Base-by-base conservation (phyloP, 2,329 filamentous ascomycete genomes). In the Aspergillus tanneri region DNA sequence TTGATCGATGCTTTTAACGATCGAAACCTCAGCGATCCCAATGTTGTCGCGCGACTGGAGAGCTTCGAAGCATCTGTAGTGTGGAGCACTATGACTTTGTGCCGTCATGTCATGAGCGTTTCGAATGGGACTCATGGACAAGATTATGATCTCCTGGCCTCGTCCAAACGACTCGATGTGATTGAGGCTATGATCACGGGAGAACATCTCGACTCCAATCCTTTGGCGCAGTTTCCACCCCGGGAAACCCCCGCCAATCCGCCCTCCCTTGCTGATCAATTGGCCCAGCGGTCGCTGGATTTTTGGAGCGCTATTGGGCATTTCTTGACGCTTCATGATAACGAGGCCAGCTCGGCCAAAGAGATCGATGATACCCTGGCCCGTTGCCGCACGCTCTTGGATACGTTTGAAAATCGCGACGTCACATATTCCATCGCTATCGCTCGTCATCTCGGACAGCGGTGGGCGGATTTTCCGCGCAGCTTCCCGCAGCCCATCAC, bases 401-500 rank as follows among this genome's bases (percentile, higher is more conserved):
- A 90, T 57, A 86, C 86, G 39, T 81, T 86, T 19, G 91, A 96
- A 71, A 93, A 92, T 61, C 84, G 91, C 44, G 90, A 96, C 65
- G 86, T 96, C 14, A 81, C 96, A 47, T 96, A 96, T 70, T 93
- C 88, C 0, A 86, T 96, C 56, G 88, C 88, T 7, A 82, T 95
- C 46, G 84, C 87, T 12, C 84, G 90, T 21, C 83, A 91, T 53
- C 77, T 90, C 41, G 84, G 87, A 37, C 83, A 84, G 24, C 81
- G 83, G 37, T 83, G 79, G 61, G 79, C 80, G 11, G 74, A 82
- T 9, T 80, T 78, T 55, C 81, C 81, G 24, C 79, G 79, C 54
- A 79, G 73, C 50, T 75, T 78, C 19, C 72, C 80, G 6, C 67
- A 71, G 37, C 78, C 81, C 1, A 76, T 80, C 38, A 81, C 83